phyloP scores from a whole-genome alignment of 768 basidiomycete genomes.

The Hemileccinum rubropunctum region DNA sequence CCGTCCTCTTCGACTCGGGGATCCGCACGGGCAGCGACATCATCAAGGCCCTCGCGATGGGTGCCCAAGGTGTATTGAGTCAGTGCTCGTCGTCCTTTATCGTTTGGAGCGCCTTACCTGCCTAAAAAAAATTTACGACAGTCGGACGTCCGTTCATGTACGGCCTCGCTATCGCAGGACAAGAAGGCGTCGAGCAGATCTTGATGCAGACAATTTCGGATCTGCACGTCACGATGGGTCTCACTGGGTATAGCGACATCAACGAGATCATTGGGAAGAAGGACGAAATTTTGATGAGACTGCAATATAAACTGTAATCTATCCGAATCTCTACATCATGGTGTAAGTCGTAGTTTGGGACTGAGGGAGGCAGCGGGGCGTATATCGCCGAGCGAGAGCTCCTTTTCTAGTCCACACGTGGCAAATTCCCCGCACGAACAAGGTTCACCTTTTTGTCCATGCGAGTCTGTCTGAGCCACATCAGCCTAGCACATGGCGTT shows the following conservation, averaged over 20 bases:
- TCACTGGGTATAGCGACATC: conserved; percentile 56
- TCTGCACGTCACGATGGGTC: conserved; percentile 59
- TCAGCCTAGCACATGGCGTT: too few species aligned
- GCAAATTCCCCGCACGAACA: too few species aligned
- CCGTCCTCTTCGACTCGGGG: conserved; percentile 68
- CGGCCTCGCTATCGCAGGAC: conserved; percentile 65
- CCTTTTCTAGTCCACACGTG: too few species aligned
- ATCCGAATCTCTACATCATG: too few species aligned
- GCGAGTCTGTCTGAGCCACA: too few species aligned
- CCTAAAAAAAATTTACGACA: conserved; percentile 23
- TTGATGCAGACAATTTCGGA: conserved; percentile 67
- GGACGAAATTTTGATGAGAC: conserved; percentile 25
- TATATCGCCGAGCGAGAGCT: background rate
- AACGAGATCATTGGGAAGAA: conserved; percentile 61
- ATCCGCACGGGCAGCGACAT: conserved; percentile 83
- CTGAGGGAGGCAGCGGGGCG: background rate
- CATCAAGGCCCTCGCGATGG: conserved; percentile 80
- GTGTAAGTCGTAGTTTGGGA: too few species aligned
- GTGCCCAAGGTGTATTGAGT: conserved; percentile 80
- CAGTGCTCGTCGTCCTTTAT: conserved; percentile 26
- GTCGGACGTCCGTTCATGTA: conserved; percentile 78
- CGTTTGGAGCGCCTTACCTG: background rate
- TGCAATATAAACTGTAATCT: conserved; percentile 19
- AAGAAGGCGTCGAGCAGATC: conserved; percentile 74
- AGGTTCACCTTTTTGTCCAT: too few species aligned